Percentiles rank a stretch among this genome's conserved stretches.
These are phyloP conservation scores for Endocalyx cinctus DNA, from an alignment of 2,329 filamentous ascomycete genomes.

Conservation along the genomic window DNA sequence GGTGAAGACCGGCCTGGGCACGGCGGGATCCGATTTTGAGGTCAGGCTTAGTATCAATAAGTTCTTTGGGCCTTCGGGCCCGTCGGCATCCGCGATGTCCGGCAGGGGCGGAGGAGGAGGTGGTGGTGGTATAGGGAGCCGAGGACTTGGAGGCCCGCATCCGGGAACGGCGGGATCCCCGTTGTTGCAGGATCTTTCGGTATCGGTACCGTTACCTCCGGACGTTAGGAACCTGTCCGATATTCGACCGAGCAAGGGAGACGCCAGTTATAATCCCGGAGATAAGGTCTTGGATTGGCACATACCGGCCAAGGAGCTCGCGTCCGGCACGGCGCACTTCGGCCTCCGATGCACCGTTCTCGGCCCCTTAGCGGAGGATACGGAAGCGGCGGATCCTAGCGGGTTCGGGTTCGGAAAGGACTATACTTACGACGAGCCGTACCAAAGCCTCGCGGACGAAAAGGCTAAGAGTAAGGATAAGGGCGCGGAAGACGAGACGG, in stretches of 20 bases:
- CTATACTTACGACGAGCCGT: conserved; percentile 52
- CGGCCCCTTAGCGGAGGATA: conserved; percentile 52
- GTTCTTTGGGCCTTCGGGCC: conserved; percentile 46
- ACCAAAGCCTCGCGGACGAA: conserved; percentile 41
- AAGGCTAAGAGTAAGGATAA: conserved; percentile 28
- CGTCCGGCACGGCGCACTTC: conserved; percentile 61
- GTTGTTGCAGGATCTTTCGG: conserved; percentile 68
- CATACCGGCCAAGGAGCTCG: conserved; percentile 72
- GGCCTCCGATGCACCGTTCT: conserved; percentile 76
- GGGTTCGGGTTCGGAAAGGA: conserved; percentile 48
- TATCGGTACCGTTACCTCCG: conserved; percentile 74
- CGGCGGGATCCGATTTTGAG: conserved; percentile 78
- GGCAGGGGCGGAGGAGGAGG: conserved; percentile 37
- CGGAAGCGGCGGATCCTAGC: conserved; percentile 41
- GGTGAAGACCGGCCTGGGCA: conserved; percentile 74
- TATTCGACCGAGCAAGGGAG: conserved; percentile 73
- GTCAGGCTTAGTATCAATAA: conserved; percentile 70
- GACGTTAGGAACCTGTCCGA: conserved; percentile 80
- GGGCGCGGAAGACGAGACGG: conserved; percentile 38
- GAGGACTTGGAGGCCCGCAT: conserved; percentile 41
- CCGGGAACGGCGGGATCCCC: conserved; percentile 55
- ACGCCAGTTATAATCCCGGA: conserved; percentile 73
- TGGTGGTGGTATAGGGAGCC: conserved; percentile 33
- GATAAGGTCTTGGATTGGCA: conserved; percentile 77
- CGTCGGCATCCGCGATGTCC: conserved; percentile 33